Evolutionary conservation across 1,284 basidiomycete genomes (phyloP), one percentile per base, ranked within the genome.

Genomic region (Bjerkandera adusta): DNA sequence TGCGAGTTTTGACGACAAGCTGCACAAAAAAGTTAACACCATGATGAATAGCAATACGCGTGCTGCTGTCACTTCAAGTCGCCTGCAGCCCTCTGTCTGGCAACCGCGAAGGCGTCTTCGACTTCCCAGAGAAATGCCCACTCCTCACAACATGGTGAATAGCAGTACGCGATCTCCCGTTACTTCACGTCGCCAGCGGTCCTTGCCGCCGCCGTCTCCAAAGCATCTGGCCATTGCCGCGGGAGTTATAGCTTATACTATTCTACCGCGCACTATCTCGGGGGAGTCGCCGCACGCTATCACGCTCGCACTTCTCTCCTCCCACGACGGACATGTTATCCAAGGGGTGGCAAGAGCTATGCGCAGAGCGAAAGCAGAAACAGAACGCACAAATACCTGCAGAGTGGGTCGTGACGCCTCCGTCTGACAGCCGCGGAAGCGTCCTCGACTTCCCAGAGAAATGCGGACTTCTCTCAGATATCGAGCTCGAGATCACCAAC

Each of bases 401-500:
- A 41, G 76, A 77, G 51, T 87, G 83, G 84, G 56, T 72, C 20
- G 69, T 85, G 35, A 40, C 57, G 5, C 63, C 67, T 1, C 75
- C 79, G 3, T 55, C 72, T 1, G 60, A 69, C 22, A 63, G 70
- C 26, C 62, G 66, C 10, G 63, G 75, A 36, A 74, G 84, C 60
- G 81, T 90, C 15, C 71, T 74, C 20, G 62, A 67, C 42, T 65
- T 86, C 35, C 84, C 85, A 0, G 68, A 67, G 45, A 66, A 70
- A 4, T 81, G 77, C 56, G 83, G 85, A 3, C 56, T 90, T 3
- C 70, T 92, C 30, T 72, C 75, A 1, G 40, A 63, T 3, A 68
- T 64, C 33, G 89, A 92, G 59, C 57, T 89, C 7, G 75, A 77
- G 48, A 87, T 92, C 24, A 89, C 88, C 4, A 70, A 77, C 45